Base-by-base conservation (phyloP, 495 filamentous ascomycete species). In the Penicillium parvum region DNA sequence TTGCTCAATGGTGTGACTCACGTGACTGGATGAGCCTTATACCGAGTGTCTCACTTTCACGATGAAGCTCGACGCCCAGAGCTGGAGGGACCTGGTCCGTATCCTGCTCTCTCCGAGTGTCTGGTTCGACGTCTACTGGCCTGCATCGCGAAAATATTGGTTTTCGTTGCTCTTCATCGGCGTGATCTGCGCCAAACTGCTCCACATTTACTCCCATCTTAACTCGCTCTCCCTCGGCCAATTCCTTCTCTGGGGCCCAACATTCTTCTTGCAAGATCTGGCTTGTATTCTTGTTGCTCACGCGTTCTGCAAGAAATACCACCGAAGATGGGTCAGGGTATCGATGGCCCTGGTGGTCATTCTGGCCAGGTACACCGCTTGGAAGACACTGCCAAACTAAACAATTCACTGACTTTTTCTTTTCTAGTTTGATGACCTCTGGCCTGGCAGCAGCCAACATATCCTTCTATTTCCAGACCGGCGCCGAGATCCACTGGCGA, bases 241-340 rank as follows among this genome's bases (percentile, higher is more conserved):
- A 28, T 63, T 70, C 26, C 30, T 63, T 8, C 46, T 63, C n/a
- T 70, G 66, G 66, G 66, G 61, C 9, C 45, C 60, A 18, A 68
- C 66, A 5, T 68, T 70, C 27, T 62, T 68, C 37, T 42, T 61
- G 11, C 64, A 70, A 40, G 66, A 70, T 65, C 47, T 65, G 32
- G 40, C 52, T 7, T 53, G 60, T 17, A 47, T 64, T 8, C 34
- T 66, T 5, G 23, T 66, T 18, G 37, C 55, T 11, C 59, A 58
- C 4, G 32, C 40, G 14, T 32, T 60, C 23, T 58, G 57, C 14
- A 55, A 54, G 15, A 50, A 55, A 9, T 50, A 58, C 16, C 49
- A 51, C 0, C 53, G 52, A 36, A 54, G 57, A 22, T 53, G 47
- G 53, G 7, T 57, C 18, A 51, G 56, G 23, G 53, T 48, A 9